phyloP scores from a whole-genome alignment of 129 eudicot species.

The Erigeron canadensis region DNA sequence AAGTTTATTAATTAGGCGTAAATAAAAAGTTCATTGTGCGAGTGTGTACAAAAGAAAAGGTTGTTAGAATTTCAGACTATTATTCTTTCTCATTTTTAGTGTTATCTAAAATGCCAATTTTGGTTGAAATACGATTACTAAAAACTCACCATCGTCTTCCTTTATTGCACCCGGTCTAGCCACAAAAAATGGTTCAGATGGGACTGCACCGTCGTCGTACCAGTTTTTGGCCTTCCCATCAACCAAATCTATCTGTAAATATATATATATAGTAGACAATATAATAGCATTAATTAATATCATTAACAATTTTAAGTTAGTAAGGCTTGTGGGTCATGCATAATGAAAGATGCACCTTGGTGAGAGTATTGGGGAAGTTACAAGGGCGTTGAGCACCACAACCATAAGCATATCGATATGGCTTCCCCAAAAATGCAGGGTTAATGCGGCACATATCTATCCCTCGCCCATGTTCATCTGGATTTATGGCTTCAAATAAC shows the following conservation, averaged over 20 bases:
- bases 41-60: no score
- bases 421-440: conserved; percentile 69
- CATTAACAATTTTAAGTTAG: background rate
- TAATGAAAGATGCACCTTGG: conserved; percentile 58
- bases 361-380: conserved; percentile 94
- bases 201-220: conserved; percentile 78
- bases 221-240: conserved; percentile 84
- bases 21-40: no score
- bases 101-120: no score
- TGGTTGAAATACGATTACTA: background rate
- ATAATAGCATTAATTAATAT: no score
- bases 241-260: conserved; percentile 62
- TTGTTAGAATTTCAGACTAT: no score
- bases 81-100: no score
- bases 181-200: conserved; percentile 92
- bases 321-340: background rate
- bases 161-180: conserved; percentile 87
- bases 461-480: conserved; percentile 91
- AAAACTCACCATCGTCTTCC: conserved; percentile 85
- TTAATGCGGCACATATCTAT: conserved; percentile 97
- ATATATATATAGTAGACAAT: background rate
- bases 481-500: conserved; percentile 77
- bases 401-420: conserved; percentile 89
- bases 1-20: no score
- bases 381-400: conserved; percentile 94